Conservation (phyloP, 2,329 filamentous ascomycete species). For the Pyrenophora tritici-repentis region DNA sequence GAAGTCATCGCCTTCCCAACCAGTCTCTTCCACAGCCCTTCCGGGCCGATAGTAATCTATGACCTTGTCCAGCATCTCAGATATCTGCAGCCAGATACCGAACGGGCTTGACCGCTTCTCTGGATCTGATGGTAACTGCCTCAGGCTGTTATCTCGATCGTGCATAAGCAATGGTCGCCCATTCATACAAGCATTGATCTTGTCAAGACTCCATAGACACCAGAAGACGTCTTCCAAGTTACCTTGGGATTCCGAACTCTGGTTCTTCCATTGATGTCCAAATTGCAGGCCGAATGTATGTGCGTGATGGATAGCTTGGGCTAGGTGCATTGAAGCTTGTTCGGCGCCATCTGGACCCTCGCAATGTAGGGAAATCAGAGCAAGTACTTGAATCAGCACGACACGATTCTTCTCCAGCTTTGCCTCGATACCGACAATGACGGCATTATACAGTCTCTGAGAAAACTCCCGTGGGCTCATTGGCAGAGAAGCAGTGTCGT, state of each 20-base stretch:
- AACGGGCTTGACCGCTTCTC: conserved; percentile 54
- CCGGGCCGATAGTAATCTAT: conserved; percentile 55
- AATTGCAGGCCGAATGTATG: conserved; percentile 57
- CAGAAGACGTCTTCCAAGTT: conserved; percentile 55
- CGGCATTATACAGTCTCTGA: conserved; percentile 50
- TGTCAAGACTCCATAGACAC: conserved; percentile 57
- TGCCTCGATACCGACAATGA: conserved; percentile 49
- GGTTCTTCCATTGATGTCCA: conserved; percentile 46
- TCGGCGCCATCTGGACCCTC: conserved; percentile 56
- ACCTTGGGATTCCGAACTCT: conserved; percentile 45
- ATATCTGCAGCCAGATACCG: conserved; percentile 54
- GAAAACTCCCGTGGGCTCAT: conserved; percentile 53
- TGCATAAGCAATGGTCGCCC: conserved; percentile 55
- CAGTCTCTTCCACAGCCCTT: conserved; percentile 48
- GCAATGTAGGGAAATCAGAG: conserved; percentile 54
- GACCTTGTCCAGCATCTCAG: conserved; percentile 53
- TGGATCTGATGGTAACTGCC: conserved; percentile 47
- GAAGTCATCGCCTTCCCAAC: conserved; percentile 54
- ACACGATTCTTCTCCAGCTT: conserved; percentile 53
- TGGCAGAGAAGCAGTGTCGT: conserved; percentile 29
- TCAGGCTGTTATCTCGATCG: conserved; percentile 54
- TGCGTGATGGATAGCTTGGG: conserved; percentile 56
- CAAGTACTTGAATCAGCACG: conserved; percentile 53
- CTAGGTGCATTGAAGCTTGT: conserved; percentile 53
- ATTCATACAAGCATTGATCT: conserved; percentile 54